Conservation (phyloP, 2,329 filamentous ascomycete species). For the Fusarium sublunatum region DNA sequence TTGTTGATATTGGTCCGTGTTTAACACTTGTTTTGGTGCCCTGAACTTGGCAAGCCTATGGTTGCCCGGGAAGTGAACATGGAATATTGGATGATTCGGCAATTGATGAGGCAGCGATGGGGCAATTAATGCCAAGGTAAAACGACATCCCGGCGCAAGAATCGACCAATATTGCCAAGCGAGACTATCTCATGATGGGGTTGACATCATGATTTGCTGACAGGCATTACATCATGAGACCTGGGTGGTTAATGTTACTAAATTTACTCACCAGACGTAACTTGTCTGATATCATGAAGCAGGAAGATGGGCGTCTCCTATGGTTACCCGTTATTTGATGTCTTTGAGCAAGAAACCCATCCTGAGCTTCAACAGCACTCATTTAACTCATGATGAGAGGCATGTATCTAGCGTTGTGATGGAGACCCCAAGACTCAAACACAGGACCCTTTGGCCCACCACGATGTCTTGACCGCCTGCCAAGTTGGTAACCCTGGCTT, state of each 20-base stretch:
- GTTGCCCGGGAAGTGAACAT: neutral
- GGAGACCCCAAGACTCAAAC: conserved; percentile 11
- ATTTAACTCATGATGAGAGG: conserved; percentile 9
- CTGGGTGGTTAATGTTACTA: conserved; percentile 8
- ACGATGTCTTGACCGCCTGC: conserved; percentile 6
- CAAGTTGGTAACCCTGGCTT: conserved; percentile 1
- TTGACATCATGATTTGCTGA: conserved; percentile 31
- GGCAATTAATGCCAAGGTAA: neutral
- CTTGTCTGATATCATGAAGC: conserved; percentile 2
- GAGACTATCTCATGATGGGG: conserved; percentile 19
- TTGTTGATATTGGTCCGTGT: neutral
- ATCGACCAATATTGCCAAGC: conserved; percentile 1
- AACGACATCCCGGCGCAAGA: neutral
- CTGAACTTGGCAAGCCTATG: neutral
- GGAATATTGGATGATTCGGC: neutral
- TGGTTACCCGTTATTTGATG: conserved; percentile 16
- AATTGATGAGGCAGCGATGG: neutral
- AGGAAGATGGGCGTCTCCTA: neutral
- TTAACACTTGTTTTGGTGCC: neutral
- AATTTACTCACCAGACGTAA: neutral
- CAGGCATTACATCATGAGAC: conserved; percentile 37
- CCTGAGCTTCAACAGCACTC: neutral
- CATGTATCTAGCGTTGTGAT: neutral
- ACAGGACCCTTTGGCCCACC: conserved; percentile 12
- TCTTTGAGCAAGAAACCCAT: conserved; percentile 1